phyloP scores from a whole-genome alignment of 2,329 filamentous ascomycete genomes.

The Phaeosphaeria sp. region DNA sequence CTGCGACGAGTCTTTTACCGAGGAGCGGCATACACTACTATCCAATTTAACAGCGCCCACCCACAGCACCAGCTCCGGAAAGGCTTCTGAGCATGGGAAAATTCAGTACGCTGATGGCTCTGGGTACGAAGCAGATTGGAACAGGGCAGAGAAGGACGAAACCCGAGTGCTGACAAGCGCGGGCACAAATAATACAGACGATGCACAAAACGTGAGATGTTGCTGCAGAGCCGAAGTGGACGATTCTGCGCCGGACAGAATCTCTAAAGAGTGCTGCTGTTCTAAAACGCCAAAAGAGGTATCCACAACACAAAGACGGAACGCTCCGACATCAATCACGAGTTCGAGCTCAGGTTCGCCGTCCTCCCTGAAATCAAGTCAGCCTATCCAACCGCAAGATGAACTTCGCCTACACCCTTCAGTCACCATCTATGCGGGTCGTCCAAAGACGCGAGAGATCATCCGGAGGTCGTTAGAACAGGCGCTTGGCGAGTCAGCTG shows the following conservation, averaged over 20 bases:
- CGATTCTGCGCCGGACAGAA: slow-evolving; percentile 37
- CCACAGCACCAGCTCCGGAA: slow-evolving; percentile 1
- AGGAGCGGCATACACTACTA: slow-evolving; percentile 46
- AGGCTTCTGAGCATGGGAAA: slow-evolving; percentile 15
- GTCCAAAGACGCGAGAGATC: slow-evolving; percentile 59
- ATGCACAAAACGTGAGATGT: slow-evolving; percentile 47
- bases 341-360: slow-evolving; percentile 17
- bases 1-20: slow-evolving; percentile 57
- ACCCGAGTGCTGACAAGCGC: slow-evolving; percentile 29
- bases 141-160: slow-evolving; percentile 18
- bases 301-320: neutral
- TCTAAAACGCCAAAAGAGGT: slow-evolving; percentile 5
- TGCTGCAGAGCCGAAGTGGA: slow-evolving; percentile 59
- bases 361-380: slow-evolving; percentile 6
- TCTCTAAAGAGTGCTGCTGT: slow-evolving; percentile 24
- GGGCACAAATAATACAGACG: slow-evolving; percentile 6
- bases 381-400: neutral
- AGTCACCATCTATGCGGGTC: slow-evolving; percentile 54
- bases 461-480: slow-evolving; percentile 64
- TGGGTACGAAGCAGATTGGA: slow-evolving; percentile 22
- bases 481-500: slow-evolving; percentile 66
- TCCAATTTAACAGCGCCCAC: slow-evolving; percentile 30
- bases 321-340: slow-evolving; percentile 14
- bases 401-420: slow-evolving; percentile 38
- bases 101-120: slow-evolving; percentile 26